Conservation (phyloP, 2,329 filamentous ascomycete species). For the Epichloe elymi region DNA sequence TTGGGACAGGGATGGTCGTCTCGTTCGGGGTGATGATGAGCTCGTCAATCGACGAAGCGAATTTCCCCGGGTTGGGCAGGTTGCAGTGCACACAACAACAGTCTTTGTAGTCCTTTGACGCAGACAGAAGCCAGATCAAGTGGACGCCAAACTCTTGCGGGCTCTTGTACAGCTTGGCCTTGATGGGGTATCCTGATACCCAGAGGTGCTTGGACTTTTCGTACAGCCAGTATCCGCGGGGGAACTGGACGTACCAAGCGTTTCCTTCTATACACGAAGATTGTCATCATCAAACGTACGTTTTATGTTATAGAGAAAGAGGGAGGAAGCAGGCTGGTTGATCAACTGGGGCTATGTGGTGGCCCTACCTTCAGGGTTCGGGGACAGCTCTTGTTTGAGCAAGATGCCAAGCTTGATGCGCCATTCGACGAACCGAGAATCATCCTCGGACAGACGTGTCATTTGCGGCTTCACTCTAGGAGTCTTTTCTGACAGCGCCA, state of each 20-base stretch:
- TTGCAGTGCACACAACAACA: slow-evolving; percentile 40
- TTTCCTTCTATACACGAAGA: slow-evolving; percentile 23
- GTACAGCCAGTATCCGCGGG: slow-evolving; percentile 31
- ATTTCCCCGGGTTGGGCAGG: slow-evolving; percentile 14
- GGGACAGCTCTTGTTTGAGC: slow-evolving; percentile 31
- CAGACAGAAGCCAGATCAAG: slow-evolving; percentile 36
- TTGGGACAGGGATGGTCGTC: slow-evolving; percentile 5
- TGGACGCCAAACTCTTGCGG: slow-evolving; percentile 41
- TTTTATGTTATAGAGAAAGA: too few species aligned
- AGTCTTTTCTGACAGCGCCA: slow-evolving; percentile 18
- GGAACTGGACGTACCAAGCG: slow-evolving; percentile 31
- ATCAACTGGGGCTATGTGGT: background rate
- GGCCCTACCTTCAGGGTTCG: slow-evolving; percentile 24
- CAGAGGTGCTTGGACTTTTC: slow-evolving; percentile 35
- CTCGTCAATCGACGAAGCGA: slow-evolving; percentile 11
- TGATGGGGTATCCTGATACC: slow-evolving; percentile 35
- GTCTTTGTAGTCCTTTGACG: slow-evolving; percentile 32
- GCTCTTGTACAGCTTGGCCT: slow-evolving; percentile 35
- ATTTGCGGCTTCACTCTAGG: slow-evolving; percentile 30
- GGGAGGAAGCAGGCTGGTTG: too few species aligned
- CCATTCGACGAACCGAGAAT: slow-evolving; percentile 31
- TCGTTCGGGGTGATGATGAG: slow-evolving; percentile 9
- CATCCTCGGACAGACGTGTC: slow-evolving; percentile 28
- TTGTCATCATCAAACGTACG: background rate
- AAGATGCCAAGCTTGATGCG: slow-evolving; percentile 31